Evolutionary conservation across 441 rosid genomes (phyloP), one percentile per base, ranked within the genome.

Genomic region (Adansonia gregorii): DNA sequence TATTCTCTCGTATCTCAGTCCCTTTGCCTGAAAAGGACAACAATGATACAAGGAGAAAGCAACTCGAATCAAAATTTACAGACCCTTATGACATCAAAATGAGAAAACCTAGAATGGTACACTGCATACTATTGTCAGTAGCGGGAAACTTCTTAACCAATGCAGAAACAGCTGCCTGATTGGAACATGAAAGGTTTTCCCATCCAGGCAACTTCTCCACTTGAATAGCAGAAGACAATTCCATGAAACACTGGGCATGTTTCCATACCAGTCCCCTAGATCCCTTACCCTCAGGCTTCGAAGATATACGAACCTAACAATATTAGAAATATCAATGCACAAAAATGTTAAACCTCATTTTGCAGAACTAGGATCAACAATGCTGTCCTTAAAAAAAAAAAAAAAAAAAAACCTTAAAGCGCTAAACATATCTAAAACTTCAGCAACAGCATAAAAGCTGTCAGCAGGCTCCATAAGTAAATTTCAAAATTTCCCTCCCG

Each of bases 211-310:
- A 78, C 78, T 89, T 92, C 68, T 91, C 89, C 78, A 88, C 85
- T 78, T 86, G 83, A 72, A 84, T 76, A 77, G 92, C 88, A 24
- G 93, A 85, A 72, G 85, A 71, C 82, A 79, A 82, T 12, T 87
- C 88, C 78, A 90, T 77, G 83, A 91, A 90, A 84, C 98, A 96
- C 70, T 82, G 86, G 35, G 92, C 94, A 79, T 93, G 98, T 76
- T 94, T 90, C 98, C 98, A 94, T 27, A 88, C 83, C 80, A 93
- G 63, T 76, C 92, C 94, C 87, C 67, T 96, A 80, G 89, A 83
- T 76, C 94, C 92, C 54, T 88, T 90, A 55, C 93, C 96, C 74
- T 87, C 89, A 78, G 93, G 89, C 83, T 93, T 94, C 48, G 90
- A 82, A 54, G 90, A 94, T 82, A 94, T 76, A 58, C 99, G 95